A percentile compares a stretch with the other conserved stretches of the same genome.
phyloP scores from a whole-genome alignment of 306 rosid species.

The Vigna unguiculata region DNA sequence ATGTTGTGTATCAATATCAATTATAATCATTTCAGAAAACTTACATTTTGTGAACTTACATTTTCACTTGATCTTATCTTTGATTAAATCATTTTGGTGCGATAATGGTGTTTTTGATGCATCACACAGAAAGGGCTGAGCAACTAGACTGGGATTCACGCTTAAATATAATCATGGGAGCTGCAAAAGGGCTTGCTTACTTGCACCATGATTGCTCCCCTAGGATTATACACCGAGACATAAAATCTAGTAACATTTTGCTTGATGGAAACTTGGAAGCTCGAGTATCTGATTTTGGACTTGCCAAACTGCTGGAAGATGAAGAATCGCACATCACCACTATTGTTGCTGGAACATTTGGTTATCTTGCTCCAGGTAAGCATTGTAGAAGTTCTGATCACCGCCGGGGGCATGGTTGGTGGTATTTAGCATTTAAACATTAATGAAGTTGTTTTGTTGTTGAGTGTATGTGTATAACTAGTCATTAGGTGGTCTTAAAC shows the following conservation, averaged over 20 bases:
- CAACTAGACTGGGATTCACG: conserved; percentile 98
- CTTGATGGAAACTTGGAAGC: conserved; percentile 96
- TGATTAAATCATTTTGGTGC: conserved; percentile 37
- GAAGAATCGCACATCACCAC: conserved; percentile 98
- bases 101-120: conserved; percentile 45
- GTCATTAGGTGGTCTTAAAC: conserved; percentile 25
- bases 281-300: conserved; percentile 98
- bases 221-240: conserved; percentile 95
- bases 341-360: conserved; percentile 98
- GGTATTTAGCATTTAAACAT: conserved; percentile 31
- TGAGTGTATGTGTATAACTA: conserved; percentile 20
- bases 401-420: conserved; percentile 16
- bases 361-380: conserved; percentile 98
- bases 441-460: conserved; percentile 27
- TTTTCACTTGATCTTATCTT: conserved; percentile 8
- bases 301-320: conserved; percentile 93
- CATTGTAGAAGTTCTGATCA: conserved; percentile 14
- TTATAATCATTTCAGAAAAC: not conserved
- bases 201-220: conserved; percentile 99
- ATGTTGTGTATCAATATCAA: not conserved
- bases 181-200: conserved; percentile 98
- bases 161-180: conserved; percentile 94
- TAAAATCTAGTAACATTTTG: conserved; percentile 95
- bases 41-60: not conserved
- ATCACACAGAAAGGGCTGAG: conserved; percentile 79